Base-by-base conservation (phyloP, 106 monocot genomes). In the Dendrobium officinale region DNA sequence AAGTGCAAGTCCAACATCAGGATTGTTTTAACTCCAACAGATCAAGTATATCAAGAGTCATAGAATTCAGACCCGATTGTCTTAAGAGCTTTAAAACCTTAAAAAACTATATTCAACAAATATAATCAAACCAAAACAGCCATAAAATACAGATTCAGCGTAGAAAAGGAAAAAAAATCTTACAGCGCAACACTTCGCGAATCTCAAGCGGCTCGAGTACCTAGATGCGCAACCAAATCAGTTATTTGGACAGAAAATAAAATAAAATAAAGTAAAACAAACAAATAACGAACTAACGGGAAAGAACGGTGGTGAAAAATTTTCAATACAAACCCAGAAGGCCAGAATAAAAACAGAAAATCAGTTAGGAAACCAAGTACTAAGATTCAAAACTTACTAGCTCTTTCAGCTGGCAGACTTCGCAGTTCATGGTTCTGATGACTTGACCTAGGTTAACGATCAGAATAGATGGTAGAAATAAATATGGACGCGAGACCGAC, bases 171-270 rank as follows among this genome's bases (percentile, higher is more conserved):
- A 51, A 51, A 24, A 64, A 24, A 70, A 77, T 79, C 90, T 95
- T 82, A 95, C 95, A 92, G 10, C 91, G 92, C 80, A 95, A 78
- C n/a, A 92, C 95, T 80, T 95, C 95, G 3, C 89, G 90, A 70
- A 95, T 85, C 89, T 95, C 92, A 75, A 83, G 81, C 67, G 79
- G 80, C 81, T 92, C 92, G 77, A 92, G 84, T 42, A 86, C 91
- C 95, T 95, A 77, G 33, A 47, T 70, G 15, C 27, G 9, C 8
- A 43, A 45, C 37, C 44, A 70, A 27, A 27, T 48, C 15, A 70
- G 6, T 17, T 27, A 48, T 45, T 17, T 44, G 20, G 58, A 45
- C 42, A 43, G 24, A 45, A 9, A 44, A 49, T 2, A 18, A 45
- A 22, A 5, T 13, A 58, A 70, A 29, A 70, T n/a, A n/a, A n/a